Percentiles rank a stretch among this genome's conserved stretches.
These are phyloP conservation scores for Suillus luteus DNA, from an alignment of 768 basidiomycete genomes.

Conservation along the genomic window DNA sequence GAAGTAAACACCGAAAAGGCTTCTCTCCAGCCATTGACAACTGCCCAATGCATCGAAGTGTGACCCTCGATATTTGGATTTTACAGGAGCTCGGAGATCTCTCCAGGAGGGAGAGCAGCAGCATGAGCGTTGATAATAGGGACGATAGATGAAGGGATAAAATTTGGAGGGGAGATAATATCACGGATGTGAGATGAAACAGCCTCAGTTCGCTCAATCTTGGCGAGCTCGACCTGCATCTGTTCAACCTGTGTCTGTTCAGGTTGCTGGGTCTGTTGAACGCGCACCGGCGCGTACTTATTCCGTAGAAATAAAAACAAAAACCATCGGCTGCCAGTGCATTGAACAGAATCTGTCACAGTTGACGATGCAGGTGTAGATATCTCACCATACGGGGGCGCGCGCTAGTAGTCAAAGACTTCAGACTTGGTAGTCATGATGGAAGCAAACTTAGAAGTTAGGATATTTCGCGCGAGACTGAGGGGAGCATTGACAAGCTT, in stretches of 20 bases:
- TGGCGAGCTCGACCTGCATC: too few species aligned
- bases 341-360: not conserved
- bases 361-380: not conserved
- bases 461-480: too few species aligned
- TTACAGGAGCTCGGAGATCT: not conserved
- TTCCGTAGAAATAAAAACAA: not conserved
- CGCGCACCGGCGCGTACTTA: too few species aligned
- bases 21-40: not conserved
- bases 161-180: not conserved
- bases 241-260: too few species aligned
- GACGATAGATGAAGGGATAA: too few species aligned
- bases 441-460: too few species aligned
- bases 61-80: not conserved
- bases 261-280: too few species aligned
- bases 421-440: too few species aligned
- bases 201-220: too few species aligned
- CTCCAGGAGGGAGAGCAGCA: not conserved
- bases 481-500: too few species aligned
- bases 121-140: not conserved
- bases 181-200: not conserved
- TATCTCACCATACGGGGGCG: not conserved
- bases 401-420: not conserved
- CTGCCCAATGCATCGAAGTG: not conserved
- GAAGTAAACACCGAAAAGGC: too few species aligned
- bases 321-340: not conserved